These are phyloP conservation scores for Leptodermis oblonga DNA, from an alignment of 257 asterid species.

Conservation along the genomic window DNA sequence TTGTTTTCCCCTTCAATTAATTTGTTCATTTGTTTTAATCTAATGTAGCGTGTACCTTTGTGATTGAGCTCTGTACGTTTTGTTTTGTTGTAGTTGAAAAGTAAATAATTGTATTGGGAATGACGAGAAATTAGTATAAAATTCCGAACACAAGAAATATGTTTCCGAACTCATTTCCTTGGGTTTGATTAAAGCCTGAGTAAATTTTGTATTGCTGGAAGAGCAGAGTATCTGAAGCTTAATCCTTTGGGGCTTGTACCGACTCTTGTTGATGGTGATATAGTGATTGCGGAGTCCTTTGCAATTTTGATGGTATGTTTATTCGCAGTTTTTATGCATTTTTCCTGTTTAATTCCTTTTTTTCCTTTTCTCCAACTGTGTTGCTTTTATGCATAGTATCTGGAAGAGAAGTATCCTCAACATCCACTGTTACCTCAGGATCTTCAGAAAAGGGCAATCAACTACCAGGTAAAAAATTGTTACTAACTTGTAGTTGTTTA, in stretches of 20 bases:
- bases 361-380: slow-evolving; percentile 4
- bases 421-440: slow-evolving; percentile 78
- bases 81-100: too few relatives aligned
- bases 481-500: neutral
- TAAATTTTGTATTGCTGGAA: slow-evolving; percentile 16
- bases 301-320: slow-evolving; percentile 76
- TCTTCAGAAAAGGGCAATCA: slow-evolving; percentile 46
- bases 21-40: neutral
- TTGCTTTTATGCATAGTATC: slow-evolving; percentile 45
- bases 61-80: neutral
- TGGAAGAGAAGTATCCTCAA: slow-evolving; percentile 89
- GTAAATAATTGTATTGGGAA: too few relatives aligned
- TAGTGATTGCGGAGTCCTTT: slow-evolving; percentile 63
- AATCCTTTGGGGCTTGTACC: slow-evolving; percentile 84
- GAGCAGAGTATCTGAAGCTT: slow-evolving; percentile 72
- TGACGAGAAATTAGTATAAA: too few relatives aligned
- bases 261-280: slow-evolving; percentile 70
- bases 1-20: neutral
- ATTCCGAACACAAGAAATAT: too few relatives aligned
- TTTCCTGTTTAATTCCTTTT: neutral
- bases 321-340: slow-evolving; percentile 11
- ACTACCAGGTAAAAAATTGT: slow-evolving; percentile 22
- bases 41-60: neutral
- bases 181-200: neutral
- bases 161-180: neutral